Evolutionary conservation across 768 basidiomycete genomes (phyloP), one percentile per base, ranked within the genome.

Genomic region (Leccinum truebloodii): DNA sequence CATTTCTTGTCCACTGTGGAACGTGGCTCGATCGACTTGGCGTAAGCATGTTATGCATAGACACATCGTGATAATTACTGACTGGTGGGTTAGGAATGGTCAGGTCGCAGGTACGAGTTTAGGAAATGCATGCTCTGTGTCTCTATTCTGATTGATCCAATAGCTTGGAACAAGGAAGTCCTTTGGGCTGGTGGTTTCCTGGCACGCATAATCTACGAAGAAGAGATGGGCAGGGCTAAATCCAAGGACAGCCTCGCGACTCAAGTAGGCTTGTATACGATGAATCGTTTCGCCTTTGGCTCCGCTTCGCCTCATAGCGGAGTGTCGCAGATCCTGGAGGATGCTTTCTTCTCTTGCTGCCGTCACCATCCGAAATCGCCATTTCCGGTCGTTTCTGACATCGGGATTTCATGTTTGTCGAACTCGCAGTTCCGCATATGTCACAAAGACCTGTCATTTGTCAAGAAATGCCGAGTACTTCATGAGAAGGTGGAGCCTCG

Each of bases 1-100:
- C 81, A 94, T 6, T 97, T 97, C 71, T 94, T 98, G 54, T 92
- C 94, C 7, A 98, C 96, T 0, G 93, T 98, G 6, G 96, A 98
- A 73, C 84, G 96, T 65, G 94, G 97, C 73, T 88, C 90, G 0
- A 88, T 96, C 57, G 95, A 94, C 75, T 77, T 95, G 35, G 87
- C 92, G 88, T 92, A 69, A 74, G 87, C 34, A 58, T 58, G 18
- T 41, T 26, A 34, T 39, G 28, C 49, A 52, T 26, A 28, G 16
- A 10, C 52, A 28, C 24, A 46, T 49, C 6, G 20, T 63, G 6
- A 57, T 54, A 49, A 48, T 37, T 3, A 30, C 48, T 59, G 22
- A 67, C 46, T 26, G 1, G n/a, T 22, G 8, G 59, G 16, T 26
- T 54, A 93, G 92, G 68, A 94, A 97, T 72, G 86, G 89, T 24